A percentile compares a stretch with the other conserved stretches of the same genome.
Evolutionary conservation across 805 yeast species (phyloP).

Genomic region (Nakazawaea pomicola): DNA sequence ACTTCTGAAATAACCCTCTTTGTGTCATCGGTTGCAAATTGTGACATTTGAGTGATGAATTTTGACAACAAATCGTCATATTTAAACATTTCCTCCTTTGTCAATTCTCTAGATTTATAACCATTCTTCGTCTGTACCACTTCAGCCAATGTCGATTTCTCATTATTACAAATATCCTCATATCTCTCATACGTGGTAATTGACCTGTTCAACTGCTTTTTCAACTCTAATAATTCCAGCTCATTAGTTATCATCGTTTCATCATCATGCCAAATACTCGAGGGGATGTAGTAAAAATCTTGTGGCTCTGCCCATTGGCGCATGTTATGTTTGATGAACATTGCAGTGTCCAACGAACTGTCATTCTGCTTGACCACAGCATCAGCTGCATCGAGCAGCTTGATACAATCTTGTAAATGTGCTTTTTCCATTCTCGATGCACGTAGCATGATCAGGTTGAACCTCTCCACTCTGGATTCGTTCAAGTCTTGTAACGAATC

Average conservation of each 20-base stretch:
- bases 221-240: constrained; percentile 53
- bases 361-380: constrained; percentile 61
- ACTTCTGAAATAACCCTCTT: constrained; percentile 73
- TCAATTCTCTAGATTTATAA: constrained; percentile 30
- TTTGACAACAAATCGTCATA: constrained; percentile 50
- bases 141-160: constrained; percentile 46
- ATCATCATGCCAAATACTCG: constrained; percentile 97
- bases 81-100: constrained; percentile 31
- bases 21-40: constrained; percentile 71
- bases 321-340: constrained; percentile 88
- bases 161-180: constrained; percentile 39
- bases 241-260: constrained; percentile 61
- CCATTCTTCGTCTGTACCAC: constrained; percentile 26
- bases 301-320: constrained; percentile 77
- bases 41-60: constrained; percentile 49
- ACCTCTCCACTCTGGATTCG: constrained; percentile 66
- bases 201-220: constrained; percentile 40
- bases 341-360: constrained; percentile 73
- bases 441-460: constrained; percentile 63
- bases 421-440: constrained; percentile 58
- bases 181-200: constrained; percentile 32
- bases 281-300: constrained; percentile 82
- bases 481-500: constrained; percentile 82
- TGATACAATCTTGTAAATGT: constrained; percentile 32
- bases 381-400: constrained; percentile 45